Evolutionary conservation across 2,329 filamentous ascomycete genomes (phyloP).

Genomic region (Trichoderma koningii): DNA sequence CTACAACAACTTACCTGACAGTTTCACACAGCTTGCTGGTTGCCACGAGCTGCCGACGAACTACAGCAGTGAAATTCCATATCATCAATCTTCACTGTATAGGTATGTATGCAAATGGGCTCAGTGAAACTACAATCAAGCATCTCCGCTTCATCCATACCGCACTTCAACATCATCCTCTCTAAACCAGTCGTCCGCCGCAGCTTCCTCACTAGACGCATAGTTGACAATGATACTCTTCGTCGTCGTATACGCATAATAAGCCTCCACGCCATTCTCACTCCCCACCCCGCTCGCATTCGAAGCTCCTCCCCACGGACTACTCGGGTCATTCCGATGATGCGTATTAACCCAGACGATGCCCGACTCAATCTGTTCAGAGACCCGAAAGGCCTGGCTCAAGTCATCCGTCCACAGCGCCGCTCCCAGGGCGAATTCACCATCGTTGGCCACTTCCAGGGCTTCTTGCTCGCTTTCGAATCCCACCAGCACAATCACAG

Average conservation of each 20-base stretch:
- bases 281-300: conserved; percentile 67
- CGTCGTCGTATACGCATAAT: conserved; percentile 58
- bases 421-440: conserved; percentile 74
- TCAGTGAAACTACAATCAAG: no score
- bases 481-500: conserved; percentile 72
- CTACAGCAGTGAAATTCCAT: background rate
- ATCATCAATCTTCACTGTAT: background rate
- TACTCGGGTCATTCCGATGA: conserved; percentile 71
- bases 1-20: background rate
- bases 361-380: conserved; percentile 69
- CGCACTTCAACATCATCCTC: conserved; percentile 56
- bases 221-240: conserved; percentile 74
- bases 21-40: background rate
- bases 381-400: conserved; percentile 73
- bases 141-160: conserved; percentile 34
- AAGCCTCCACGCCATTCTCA: conserved; percentile 70
- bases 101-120: background rate
- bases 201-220: conserved; percentile 54
- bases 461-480: conserved; percentile 75
- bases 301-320: conserved; percentile 68
- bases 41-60: background rate
- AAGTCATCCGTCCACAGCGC: conserved; percentile 76
- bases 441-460: conserved; percentile 70
- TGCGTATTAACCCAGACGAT: conserved; percentile 62
- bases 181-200: conserved; percentile 68